Evolutionary conservation across 2,329 filamentous ascomycete genomes (phyloP).

Genomic region (Cytospora piceicola): DNA sequence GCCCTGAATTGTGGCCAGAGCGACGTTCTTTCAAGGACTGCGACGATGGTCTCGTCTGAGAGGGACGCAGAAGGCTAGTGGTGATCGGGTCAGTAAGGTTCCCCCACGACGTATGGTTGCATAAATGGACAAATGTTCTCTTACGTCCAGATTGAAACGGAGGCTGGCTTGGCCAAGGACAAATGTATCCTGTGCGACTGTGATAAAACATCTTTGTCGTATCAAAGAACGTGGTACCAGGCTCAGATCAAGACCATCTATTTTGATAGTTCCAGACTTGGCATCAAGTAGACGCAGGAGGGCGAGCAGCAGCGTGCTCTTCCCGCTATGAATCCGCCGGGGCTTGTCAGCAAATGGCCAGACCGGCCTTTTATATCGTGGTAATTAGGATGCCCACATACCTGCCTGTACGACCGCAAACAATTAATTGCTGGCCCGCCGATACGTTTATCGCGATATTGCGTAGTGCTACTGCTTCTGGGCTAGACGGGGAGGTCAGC

Average conservation of each 20-base stretch:
- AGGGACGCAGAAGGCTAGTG: background rate
- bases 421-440: constrained; percentile 51
- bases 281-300: constrained; percentile 55
- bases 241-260: constrained; percentile 53
- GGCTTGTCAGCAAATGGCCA: background rate
- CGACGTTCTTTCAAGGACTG: background rate
- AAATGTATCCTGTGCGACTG: constrained; percentile 47
- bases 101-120: background rate
- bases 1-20: background rate
- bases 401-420: constrained; percentile 59
- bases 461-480: constrained; percentile 33
- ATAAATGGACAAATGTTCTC: background rate
- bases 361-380: background rate
- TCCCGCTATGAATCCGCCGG: constrained; percentile 41
- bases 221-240: constrained; percentile 47
- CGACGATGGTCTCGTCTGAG: background rate
- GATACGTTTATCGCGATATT: constrained; percentile 37
- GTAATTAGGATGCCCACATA: constrained; percentile 32
- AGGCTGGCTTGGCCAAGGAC: background rate
- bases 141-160: background rate
- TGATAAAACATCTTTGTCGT: constrained; percentile 44
- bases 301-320: constrained; percentile 48
- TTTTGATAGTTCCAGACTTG: constrained; percentile 46
- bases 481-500: constrained; percentile 27
- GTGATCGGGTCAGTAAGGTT: background rate